Evolutionary conservation across 345 rosid genomes (phyloP).

Genomic region (Combretum micranthum): DNA sequence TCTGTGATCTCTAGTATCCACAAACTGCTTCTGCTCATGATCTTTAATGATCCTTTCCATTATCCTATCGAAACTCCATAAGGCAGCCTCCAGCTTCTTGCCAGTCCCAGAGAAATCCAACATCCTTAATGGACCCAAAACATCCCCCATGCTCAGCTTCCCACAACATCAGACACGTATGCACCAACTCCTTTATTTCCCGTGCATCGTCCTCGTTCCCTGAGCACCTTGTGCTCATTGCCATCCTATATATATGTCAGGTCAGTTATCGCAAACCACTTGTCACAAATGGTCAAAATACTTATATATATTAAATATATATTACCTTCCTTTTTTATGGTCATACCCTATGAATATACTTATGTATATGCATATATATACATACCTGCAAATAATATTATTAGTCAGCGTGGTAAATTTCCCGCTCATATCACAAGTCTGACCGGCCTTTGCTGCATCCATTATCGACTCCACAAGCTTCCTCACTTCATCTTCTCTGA

Average conservation of each 20-base stretch:
- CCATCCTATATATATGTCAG: slow-evolving; percentile 50
- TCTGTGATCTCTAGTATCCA: slow-evolving; percentile 6
- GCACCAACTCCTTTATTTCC: slow-evolving; percentile 27
- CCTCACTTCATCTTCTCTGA: slow-evolving; percentile 20
- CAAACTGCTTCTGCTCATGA: slow-evolving; percentile 32
- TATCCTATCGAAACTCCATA: slow-evolving; percentile 35
- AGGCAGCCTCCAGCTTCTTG: slow-evolving; percentile 32
- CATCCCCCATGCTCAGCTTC: slow-evolving; percentile 47
- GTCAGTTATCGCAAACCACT: slow-evolving; percentile 13
- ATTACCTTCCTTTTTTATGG: too few species aligned
- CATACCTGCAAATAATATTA: too few species aligned
- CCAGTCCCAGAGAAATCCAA: slow-evolving; percentile 58
- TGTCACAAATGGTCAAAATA: too few species aligned
- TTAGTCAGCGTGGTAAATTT: too few species aligned
- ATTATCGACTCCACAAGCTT: slow-evolving; percentile 15
- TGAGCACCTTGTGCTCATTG: slow-evolving; percentile 53
- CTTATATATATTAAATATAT: too few species aligned
- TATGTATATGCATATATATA: too few species aligned
- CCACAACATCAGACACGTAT: slow-evolving; percentile 43
- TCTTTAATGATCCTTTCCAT: slow-evolving; percentile 50
- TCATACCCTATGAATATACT: too few species aligned
- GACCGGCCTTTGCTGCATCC: slow-evolving; percentile 12
- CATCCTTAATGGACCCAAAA: slow-evolving; percentile 55
- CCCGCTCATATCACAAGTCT: not conserved
- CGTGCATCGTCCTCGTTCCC: slow-evolving; percentile 37